Conservation (phyloP, 1,284 basidiomycete genomes). For the Ceratobasidium sp. region DNA sequence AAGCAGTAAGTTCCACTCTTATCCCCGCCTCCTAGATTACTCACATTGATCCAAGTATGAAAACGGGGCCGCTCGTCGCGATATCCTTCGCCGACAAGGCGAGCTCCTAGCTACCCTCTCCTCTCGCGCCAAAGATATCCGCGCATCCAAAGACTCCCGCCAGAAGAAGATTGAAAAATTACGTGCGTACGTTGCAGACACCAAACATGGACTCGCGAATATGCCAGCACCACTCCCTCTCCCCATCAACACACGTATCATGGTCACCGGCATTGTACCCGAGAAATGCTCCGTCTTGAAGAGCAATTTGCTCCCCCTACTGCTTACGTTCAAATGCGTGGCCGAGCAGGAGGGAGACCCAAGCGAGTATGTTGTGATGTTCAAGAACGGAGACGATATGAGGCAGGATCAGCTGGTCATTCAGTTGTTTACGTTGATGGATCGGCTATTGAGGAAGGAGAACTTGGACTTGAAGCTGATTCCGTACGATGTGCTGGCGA, state of each 20-base stretch:
- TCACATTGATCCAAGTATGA: slow-evolving; percentile 65
- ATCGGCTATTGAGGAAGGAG: slow-evolving; percentile 92
- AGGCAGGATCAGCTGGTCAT: slow-evolving; percentile 98
- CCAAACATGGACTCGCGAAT: slow-evolving; percentile 82
- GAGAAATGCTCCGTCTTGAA: slow-evolving; percentile 98
- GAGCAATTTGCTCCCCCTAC: slow-evolving; percentile 93
- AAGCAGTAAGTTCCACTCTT: slow-evolving; percentile 71
- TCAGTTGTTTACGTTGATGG: slow-evolving; percentile 98
- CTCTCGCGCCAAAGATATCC: slow-evolving; percentile 86
- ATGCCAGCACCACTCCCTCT: slow-evolving; percentile 83
- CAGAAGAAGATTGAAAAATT: slow-evolving; percentile 98
- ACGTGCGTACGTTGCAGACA: slow-evolving; percentile 83
- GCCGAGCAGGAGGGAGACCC: slow-evolving; percentile 63
- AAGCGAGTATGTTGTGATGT: slow-evolving; percentile 90
- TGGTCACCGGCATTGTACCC: slow-evolving; percentile 86
- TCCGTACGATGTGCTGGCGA: slow-evolving; percentile 95
- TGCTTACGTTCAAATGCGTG: slow-evolving; percentile 87
- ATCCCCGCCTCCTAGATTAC: slow-evolving; percentile 31
- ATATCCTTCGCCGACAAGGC: slow-evolving; percentile 86
- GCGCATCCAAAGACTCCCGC: slow-evolving; percentile 90
- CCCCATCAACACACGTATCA: slow-evolving; percentile 88
- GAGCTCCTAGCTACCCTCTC: slow-evolving; percentile 88
- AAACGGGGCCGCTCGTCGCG: slow-evolving; percentile 81
- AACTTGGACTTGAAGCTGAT: slow-evolving; percentile 94
- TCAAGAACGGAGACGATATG: slow-evolving; percentile 99